Evolutionary conservation across 2,329 filamentous ascomycete genomes (phyloP).

Genomic region (Fonsecaea multimorphosa): DNA sequence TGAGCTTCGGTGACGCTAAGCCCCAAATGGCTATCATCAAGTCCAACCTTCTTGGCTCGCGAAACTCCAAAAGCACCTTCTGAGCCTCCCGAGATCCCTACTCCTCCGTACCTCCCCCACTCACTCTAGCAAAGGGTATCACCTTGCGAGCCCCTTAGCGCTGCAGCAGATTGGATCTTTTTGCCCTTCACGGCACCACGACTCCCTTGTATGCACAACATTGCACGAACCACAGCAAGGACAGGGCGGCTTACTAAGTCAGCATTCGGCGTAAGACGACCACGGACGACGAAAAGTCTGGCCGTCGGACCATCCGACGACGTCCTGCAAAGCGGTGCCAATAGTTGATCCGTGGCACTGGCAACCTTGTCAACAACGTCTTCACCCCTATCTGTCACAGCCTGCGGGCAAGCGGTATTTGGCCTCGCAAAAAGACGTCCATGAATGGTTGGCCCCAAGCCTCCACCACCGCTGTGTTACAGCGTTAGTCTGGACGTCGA

Average conservation of each 20-base stretch:
- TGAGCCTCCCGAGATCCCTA: too few relatives aligned
- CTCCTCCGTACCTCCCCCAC: too few relatives aligned
- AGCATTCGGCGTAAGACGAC: not conserved
- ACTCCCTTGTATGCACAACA: not conserved
- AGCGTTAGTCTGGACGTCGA: not conserved
- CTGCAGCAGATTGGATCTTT: not conserved
- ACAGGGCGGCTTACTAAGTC: not conserved
- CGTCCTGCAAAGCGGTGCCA: not conserved
- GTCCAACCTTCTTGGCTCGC: not conserved
- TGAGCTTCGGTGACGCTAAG: not conserved
- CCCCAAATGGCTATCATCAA: not conserved
- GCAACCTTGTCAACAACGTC: not conserved
- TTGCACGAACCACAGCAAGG: not conserved
- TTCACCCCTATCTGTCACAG: not conserved
- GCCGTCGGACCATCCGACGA: not conserved
- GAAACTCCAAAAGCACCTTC: not conserved
- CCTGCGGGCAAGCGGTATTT: slow-evolving; percentile 9
- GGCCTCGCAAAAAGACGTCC: slow-evolving; percentile 4
- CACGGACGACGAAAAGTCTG: not conserved
- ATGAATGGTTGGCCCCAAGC: not conserved
- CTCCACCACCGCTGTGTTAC: not conserved
- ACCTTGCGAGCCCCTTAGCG: too few relatives aligned
- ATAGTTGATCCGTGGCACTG: not conserved
- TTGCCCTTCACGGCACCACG: not conserved
- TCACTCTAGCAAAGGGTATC: too few relatives aligned